These are phyloP conservation scores for Yarrowia divulgata DNA, from an alignment of 805 yeast species.

Conservation along the genomic window DNA sequence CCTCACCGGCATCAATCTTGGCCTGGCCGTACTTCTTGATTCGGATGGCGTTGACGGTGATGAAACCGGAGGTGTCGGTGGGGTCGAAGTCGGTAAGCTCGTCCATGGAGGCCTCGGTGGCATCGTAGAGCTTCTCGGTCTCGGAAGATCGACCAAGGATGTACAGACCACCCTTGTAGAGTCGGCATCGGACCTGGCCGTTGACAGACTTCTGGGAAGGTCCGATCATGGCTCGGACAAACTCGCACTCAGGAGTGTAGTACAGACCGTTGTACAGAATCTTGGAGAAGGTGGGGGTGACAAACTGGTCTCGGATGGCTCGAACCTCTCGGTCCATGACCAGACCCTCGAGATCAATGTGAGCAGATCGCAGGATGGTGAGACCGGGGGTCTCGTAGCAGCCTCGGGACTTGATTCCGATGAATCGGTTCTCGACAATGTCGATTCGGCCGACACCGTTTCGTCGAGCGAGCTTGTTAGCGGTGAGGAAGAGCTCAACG, in stretches of 20 bases:
- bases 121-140: constrained; percentile 96
- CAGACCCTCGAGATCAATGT: constrained; percentile 95
- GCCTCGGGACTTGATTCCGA: constrained; percentile 98
- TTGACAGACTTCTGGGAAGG: constrained; percentile 96
- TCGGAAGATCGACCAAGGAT: constrained; percentile 93
- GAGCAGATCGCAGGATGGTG: constrained; percentile 90
- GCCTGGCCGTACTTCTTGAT: constrained; percentile 97
- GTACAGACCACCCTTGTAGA: constrained; percentile 86
- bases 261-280: constrained; percentile 96
- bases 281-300: constrained; percentile 89
- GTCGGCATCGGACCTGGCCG: constrained; percentile 92
- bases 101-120: constrained; percentile 98
- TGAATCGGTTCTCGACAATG: constrained; percentile 98
- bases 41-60: constrained; percentile 97
- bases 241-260: constrained; percentile 98
- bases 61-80: constrained; percentile 95
- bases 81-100: constrained; percentile 98
- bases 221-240: constrained; percentile 75
- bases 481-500: constrained; percentile 88
- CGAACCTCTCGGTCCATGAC: constrained; percentile 98
- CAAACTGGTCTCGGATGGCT: constrained; percentile 94
- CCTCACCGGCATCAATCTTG: constrained; percentile 78
- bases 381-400: constrained; percentile 99
- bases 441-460: constrained; percentile 99
- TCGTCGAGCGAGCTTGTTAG: constrained; percentile 96